A percentile compares a stretch with the other conserved stretches of the same genome.
phyloP scores from a whole-genome alignment of 106 monocot species.

The Hemerocallis citrina region DNA sequence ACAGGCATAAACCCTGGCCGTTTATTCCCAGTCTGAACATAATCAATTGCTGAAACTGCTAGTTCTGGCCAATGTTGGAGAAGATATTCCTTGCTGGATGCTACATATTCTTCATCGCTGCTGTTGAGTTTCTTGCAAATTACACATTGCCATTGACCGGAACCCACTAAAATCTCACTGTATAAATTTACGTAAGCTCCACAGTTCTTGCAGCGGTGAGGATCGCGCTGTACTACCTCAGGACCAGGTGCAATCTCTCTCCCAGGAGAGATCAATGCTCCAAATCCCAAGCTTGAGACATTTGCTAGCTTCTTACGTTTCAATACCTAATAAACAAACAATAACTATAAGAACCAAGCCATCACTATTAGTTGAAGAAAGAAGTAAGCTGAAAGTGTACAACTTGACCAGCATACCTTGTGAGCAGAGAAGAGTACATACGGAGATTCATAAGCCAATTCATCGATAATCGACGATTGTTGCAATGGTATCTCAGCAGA shows the following conservation, averaged over 20 bases:
- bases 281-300: slow-evolving; percentile 79
- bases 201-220: slow-evolving; percentile 84
- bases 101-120: slow-evolving; percentile 75
- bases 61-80: slow-evolving; percentile 70
- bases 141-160: slow-evolving; percentile 97
- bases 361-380: neutral
- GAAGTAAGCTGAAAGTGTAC: neutral
- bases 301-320: slow-evolving; percentile 72
- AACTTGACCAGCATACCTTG: slow-evolving; percentile 44
- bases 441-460: slow-evolving; percentile 52
- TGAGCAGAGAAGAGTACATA: slow-evolving; percentile 91
- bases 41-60: slow-evolving; percentile 60
- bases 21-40: slow-evolving; percentile 66
- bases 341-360: neutral
- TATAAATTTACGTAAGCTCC: slow-evolving; percentile 84
- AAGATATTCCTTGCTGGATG: slow-evolving; percentile 50
- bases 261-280: slow-evolving; percentile 88
- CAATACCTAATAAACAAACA: slow-evolving; percentile 44
- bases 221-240: slow-evolving; percentile 66
- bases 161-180: slow-evolving; percentile 63
- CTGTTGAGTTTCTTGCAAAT: slow-evolving; percentile 77
- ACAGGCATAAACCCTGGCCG: slow-evolving; percentile 72
- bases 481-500: slow-evolving; percentile 38
- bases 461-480: slow-evolving; percentile 34
- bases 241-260: slow-evolving; percentile 69